A percentile compares a stretch with the other conserved stretches of the same genome.
These are phyloP conservation scores for Rhododendron williamsianum DNA, from an alignment of 148 eudicot genomes.

Conservation along the genomic window DNA sequence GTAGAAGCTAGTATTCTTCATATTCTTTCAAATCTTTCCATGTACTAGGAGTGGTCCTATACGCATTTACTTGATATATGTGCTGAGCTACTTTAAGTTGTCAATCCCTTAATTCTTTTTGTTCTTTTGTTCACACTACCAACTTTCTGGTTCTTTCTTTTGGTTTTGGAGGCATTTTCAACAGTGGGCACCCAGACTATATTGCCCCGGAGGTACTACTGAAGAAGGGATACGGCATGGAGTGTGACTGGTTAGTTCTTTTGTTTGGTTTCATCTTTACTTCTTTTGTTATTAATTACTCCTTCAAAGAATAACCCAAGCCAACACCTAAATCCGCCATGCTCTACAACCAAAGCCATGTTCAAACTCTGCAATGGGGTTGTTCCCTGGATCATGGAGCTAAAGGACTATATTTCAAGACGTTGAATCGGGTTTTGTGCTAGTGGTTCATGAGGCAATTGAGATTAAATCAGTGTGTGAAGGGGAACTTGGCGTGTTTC, in stretches of 20 bases:
- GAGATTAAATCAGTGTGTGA: neutral
- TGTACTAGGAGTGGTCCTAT: neutral
- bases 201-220: slow-evolving; percentile 25
- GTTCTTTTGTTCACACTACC: neutral
- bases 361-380: neutral
- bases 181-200: slow-evolving; percentile 99
- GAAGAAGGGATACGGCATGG: slow-evolving; percentile 34
- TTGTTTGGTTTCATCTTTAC: neutral
- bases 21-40: neutral
- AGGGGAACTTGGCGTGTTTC: neutral
- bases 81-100: neutral
- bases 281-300: neutral
- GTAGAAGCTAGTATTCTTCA: neutral
- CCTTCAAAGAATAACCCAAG: neutral
- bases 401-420: neutral
- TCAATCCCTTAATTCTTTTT: neutral
- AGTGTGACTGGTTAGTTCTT: slow-evolving; percentile 88
- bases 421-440: neutral
- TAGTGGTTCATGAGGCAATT: neutral
- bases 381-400: neutral
- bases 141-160: slow-evolving; percentile 19
- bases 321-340: neutral
- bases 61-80: neutral
- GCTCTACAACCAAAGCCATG: neutral
- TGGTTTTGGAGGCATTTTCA: slow-evolving; percentile 70